These are phyloP conservation scores for Vitis hybrid DNA, from an alignment of 177 flowering plant genomes.

Conservation along the genomic window DNA sequence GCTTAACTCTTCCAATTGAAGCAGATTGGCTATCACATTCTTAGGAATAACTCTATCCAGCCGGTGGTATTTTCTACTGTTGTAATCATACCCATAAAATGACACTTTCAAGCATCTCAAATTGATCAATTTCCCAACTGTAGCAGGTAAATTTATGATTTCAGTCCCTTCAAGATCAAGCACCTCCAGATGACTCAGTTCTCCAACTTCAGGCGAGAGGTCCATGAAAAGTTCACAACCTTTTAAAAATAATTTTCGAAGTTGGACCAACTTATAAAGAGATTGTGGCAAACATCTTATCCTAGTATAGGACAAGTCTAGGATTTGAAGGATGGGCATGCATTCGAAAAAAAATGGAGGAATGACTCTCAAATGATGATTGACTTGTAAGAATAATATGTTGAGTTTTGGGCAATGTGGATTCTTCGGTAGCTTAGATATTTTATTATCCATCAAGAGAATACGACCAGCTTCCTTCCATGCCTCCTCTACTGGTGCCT, in stretches of 20 bases:
- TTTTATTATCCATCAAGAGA: background rate
- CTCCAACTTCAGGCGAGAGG: conserved; percentile 4
- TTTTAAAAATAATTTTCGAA: background rate
- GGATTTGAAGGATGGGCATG: conserved; percentile 3
- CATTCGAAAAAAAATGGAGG: conserved; percentile 1
- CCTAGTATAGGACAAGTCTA: background rate
- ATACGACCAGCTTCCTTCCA: background rate
- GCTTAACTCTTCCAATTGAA: conserved; percentile 4
- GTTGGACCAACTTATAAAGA: background rate
- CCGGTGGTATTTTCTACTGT: background rate
- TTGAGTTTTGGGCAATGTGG: background rate
- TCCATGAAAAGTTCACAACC: conserved; percentile 1
- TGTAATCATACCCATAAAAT: background rate
- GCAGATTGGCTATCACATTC: background rate
- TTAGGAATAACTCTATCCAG: background rate
- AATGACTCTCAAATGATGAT: background rate
- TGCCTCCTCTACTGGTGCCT: conserved; percentile 1
- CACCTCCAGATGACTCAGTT: conserved; percentile 4
- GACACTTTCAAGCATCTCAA: conserved; percentile 7
- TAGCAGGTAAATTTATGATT: conserved; percentile 1
- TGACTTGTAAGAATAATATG: background rate
- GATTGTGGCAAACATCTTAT: conserved; percentile 7
- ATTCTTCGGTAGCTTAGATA: background rate
- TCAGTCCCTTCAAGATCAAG: conserved; percentile 15
- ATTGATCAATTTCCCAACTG: background rate